Conservation (phyloP, 352 stramenopile genomes). For the Phytophthora vignae region DNA sequence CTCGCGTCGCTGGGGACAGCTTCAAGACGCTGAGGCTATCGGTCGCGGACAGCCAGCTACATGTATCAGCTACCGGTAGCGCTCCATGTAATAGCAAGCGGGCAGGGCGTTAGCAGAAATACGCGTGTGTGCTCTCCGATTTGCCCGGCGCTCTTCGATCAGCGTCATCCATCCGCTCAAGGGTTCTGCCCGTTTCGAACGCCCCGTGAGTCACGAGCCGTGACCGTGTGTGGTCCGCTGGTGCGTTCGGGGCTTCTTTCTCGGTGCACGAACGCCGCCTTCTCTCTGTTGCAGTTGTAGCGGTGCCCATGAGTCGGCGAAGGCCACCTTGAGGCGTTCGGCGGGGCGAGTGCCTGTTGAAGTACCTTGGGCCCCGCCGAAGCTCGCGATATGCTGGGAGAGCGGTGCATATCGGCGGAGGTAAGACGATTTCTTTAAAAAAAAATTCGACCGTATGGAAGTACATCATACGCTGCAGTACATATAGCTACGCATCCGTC, state of each 20-base stretch:
- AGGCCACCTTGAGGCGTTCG: neutral
- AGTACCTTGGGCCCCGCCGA: neutral
- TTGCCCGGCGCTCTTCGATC: conserved; percentile 4
- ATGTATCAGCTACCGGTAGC: no score
- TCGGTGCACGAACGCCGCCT: neutral
- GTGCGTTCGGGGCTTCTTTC: neutral
- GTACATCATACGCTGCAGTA: neutral
- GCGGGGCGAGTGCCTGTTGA: neutral
- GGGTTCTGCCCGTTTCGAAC: neutral
- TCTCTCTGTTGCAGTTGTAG: neutral
- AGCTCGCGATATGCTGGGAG: neutral
- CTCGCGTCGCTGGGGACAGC: no score
- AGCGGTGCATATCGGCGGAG: neutral
- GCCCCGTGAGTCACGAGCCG: no score
- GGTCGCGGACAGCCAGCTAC: no score
- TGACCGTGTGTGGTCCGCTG: neutral
- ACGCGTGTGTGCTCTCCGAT: conserved; percentile 9
- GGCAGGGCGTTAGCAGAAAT: conserved; percentile 12
- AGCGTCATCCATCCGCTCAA: neutral
- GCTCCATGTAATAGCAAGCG: no score
- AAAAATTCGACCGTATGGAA: no score
- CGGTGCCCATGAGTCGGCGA: neutral
- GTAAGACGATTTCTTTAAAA: neutral
- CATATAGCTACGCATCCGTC: neutral
- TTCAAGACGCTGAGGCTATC: no score